These are phyloP conservation scores for Fusarium humuli DNA, from an alignment of 2,329 filamentous ascomycete species.

Conservation along the genomic window DNA sequence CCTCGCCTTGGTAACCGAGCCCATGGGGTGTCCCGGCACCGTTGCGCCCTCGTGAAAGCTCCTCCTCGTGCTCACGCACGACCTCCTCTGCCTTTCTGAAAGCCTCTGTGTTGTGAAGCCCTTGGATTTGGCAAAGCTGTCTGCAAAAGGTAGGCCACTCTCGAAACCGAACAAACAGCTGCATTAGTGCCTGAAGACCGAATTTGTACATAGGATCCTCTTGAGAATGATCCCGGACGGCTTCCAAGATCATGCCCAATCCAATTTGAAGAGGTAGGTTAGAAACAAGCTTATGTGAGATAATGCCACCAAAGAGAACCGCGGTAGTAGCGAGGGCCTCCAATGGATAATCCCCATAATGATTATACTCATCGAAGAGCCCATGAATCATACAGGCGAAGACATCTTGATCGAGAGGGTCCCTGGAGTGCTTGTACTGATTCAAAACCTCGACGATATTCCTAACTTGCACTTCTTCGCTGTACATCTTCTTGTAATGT, in stretches of 20 bases:
- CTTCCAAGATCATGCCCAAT: conserved; percentile 97
- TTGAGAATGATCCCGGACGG: conserved; percentile 84
- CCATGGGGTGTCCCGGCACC: conserved; percentile 56
- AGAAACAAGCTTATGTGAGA: conserved; percentile 91
- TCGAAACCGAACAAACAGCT: conserved; percentile 82
- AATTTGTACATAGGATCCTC: conserved; percentile 98
- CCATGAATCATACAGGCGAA: conserved; percentile 99
- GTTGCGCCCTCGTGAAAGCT: conserved; percentile 67
- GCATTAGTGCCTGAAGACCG: conserved; percentile 91
- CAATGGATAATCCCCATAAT: conserved; percentile 95
- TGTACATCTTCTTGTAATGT: conserved; percentile 98
- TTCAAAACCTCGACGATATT: conserved; percentile 87
- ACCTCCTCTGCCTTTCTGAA: conserved; percentile 86
- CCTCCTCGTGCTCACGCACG: conserved; percentile 74
- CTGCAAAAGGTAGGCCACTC: conserved; percentile 98
- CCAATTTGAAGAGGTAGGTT: conserved; percentile 92
- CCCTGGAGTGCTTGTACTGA: conserved; percentile 87
- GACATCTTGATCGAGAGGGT: conserved; percentile 88
- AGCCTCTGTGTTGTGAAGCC: conserved; percentile 85
- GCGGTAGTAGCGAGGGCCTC: conserved; percentile 95
- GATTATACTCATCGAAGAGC: conserved; percentile 95
- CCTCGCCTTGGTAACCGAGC: conserved; percentile 57
- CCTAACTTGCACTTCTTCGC: conserved; percentile 86
- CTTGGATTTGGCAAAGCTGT: conserved; percentile 83
- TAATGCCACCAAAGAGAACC: conserved; percentile 95